These are phyloP conservation scores for Penicillium maclennaniae DNA, from an alignment of 495 filamentous ascomycete species.

Conservation along the genomic window DNA sequence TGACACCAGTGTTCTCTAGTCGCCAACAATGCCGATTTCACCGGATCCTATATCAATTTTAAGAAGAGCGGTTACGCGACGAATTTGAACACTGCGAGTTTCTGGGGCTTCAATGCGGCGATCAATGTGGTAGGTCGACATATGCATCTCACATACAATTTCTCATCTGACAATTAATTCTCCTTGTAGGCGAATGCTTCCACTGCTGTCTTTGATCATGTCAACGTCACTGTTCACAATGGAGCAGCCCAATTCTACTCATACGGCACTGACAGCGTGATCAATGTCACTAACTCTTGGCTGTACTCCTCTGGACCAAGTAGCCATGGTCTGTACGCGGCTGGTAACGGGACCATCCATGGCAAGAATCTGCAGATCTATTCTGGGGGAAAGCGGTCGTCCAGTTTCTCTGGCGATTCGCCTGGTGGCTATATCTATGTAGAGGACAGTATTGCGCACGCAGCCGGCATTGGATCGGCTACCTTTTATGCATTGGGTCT, in stretches of 20 bases:
- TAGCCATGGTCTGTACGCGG: constrained; percentile 16
- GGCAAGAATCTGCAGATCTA: constrained; percentile 10
- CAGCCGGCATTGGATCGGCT: constrained; percentile 18
- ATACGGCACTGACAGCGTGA: constrained; percentile 12
- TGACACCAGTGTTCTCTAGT: constrained; percentile 17
- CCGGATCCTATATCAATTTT: constrained; percentile 7
- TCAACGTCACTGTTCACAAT: constrained; percentile 16
- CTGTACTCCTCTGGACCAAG: constrained; percentile 21
- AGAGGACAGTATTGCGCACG: constrained; percentile 15
- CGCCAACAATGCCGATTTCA: constrained; percentile 7
- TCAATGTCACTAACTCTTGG: constrained; percentile 16
- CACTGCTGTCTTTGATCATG: constrained; percentile 6
- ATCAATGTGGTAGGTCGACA: constrained; percentile 11
- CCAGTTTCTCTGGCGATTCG: constrained; percentile 18
- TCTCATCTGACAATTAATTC: neutral
- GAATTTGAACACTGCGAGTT: constrained; percentile 16
- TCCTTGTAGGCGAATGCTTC: constrained; percentile 12
- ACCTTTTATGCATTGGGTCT: constrained; percentile 16
- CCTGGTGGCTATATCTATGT: constrained; percentile 15
- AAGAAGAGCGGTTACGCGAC: constrained; percentile 17
- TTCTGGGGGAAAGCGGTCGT: constrained; percentile 18
- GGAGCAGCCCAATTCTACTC: constrained; percentile 14
- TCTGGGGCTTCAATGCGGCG: constrained; percentile 19
- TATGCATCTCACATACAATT: neutral
- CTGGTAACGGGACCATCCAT: constrained; percentile 16